Evolutionary conservation across 192 early-diverging fungal genomes (phyloP), one percentile per base, ranked within the genome.

Genomic region (Jimgerdemannia lactiflua): DNA sequence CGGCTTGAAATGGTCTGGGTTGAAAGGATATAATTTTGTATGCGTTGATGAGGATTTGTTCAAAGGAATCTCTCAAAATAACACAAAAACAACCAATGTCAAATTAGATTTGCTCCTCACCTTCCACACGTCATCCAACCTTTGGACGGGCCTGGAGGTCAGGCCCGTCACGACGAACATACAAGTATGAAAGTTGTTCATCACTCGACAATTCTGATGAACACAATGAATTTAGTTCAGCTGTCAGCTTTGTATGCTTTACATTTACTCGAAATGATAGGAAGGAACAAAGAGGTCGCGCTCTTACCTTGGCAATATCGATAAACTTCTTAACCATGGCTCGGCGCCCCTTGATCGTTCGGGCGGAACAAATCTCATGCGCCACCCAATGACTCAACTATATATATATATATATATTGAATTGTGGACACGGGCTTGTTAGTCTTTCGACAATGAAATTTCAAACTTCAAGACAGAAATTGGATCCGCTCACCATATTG

Each of bases 121-220:
- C 54, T 86, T 88, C 90, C 89, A 92, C 2, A 88, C 85, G 42
- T 85, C 76, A 71, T 83, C 78, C 17, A 93, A 78, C 14, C 87
- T 83, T 19, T 81, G 85, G 1, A 94, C 87, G 1, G 91, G 77
- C 7, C 80, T 76, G 3, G 88, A 89, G 2, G 80, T 81, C 39
- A 94, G 77, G 3, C 87, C 92, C 40, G 85, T 83, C 1, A 89
- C 79, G 64, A 94, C 88, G 20, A 89, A 87, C 80, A 93, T 86
- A 6, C 84, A 54, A 14, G 90, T 91, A 73, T 94, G 90, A 73
- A 90, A 89, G 77, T 94, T 93, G 74, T 89, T 89, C 77, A 80
- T 81, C 39, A 77, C 76, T 42, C 82, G 78, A 70, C 86, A 89
- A 69, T 82, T 77, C 88, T 86, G 49, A 59, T 10, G 14, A 59